Conservation (phyloP, 106 monocot genomes). For the Dendrobium nobile region DNA sequence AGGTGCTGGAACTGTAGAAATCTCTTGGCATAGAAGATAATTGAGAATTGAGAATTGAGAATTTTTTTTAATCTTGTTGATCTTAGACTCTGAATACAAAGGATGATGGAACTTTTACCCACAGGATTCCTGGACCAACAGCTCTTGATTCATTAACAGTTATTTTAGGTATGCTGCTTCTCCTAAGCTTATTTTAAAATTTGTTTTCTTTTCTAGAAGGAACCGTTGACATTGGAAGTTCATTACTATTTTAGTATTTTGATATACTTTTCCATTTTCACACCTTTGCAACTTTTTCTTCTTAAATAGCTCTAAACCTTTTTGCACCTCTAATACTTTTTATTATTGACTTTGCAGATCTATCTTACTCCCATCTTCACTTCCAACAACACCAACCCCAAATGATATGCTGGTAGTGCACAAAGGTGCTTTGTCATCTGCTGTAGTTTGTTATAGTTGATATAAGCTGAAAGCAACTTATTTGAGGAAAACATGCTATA, state of each 20-base stretch:
- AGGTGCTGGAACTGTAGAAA: not conserved
- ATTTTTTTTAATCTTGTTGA: not conserved
- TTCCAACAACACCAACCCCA: not conserved
- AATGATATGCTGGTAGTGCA: not conserved
- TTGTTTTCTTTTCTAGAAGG: not conserved
- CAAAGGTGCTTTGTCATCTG: not conserved
- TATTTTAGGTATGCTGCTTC: not conserved
- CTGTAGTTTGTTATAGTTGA: not conserved
- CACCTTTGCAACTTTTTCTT: not conserved
- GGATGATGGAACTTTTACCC: constrained; percentile 12
- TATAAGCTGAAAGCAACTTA: not conserved
- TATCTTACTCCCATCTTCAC: not conserved
- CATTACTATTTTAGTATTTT: not conserved
- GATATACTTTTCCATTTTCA: not conserved
- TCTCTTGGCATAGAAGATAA: not conserved
- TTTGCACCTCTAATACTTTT: not conserved
- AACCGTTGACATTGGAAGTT: not conserved
- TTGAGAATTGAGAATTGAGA: not conserved
- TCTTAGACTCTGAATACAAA: not conserved
- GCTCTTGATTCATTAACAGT: not conserved
- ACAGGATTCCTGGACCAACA: constrained; percentile 2
- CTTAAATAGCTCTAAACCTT: not conserved
- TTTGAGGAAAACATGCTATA: not conserved
- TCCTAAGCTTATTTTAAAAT: not conserved
- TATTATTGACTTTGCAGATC: not conserved